Percentiles rank a stretch among this genome's conserved stretches.
Conservation (phyloP, 179 eudicot genomes). For the Actinidia polygama region DNA sequence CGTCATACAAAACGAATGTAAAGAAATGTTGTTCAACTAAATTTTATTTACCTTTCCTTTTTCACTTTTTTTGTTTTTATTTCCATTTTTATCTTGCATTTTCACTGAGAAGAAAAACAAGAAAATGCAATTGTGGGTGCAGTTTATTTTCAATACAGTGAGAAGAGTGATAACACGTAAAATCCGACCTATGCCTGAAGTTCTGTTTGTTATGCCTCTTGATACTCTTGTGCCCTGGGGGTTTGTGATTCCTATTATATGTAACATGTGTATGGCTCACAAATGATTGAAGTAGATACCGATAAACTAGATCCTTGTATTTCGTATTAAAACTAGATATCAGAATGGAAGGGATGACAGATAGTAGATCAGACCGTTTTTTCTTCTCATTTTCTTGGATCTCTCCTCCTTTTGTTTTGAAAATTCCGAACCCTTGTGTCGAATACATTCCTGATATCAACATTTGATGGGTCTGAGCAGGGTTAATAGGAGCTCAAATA, state of each 20-base stretch:
- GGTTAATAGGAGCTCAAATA: no score
- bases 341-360: background rate
- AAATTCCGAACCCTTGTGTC: no score
- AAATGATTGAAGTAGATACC: background rate
- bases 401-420: no score
- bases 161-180: no score
- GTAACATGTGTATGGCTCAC: background rate
- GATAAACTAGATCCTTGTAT: background rate
- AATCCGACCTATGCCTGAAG: background rate
- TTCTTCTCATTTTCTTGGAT: background rate
- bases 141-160: background rate
- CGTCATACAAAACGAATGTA: slow-evolving; percentile 1
- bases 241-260: background rate
- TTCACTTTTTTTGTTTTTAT: background rate
- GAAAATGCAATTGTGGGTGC: no score
- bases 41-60: background rate
- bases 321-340: background rate
- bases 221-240: background rate
- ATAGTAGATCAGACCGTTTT: background rate
- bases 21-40: background rate
- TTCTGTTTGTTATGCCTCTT: background rate
- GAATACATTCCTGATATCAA: no score
- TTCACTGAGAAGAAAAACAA: background rate
- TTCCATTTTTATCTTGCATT: slow-evolving; percentile 5
- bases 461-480: no score